These are phyloP conservation scores for Suillus clintonianus DNA, from an alignment of 768 basidiomycete genomes.

Conservation along the genomic window DNA sequence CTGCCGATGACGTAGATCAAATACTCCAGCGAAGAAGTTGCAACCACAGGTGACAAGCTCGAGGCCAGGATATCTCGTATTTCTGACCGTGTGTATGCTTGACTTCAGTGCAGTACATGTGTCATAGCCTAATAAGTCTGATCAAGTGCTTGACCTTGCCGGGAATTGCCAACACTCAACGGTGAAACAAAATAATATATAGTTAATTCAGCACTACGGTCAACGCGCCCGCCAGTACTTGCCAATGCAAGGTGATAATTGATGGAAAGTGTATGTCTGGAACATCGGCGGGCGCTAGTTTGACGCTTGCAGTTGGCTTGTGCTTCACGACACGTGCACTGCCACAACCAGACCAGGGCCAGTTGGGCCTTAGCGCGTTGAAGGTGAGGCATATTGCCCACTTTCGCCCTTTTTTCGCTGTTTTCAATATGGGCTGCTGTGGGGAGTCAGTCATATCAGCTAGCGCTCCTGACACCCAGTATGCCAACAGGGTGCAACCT, in stretches of 20 bases:
- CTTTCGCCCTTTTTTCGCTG: slow-evolving; percentile 6
- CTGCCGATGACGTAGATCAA: neutral
- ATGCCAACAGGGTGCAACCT: slow-evolving; percentile 33
- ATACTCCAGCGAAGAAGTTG: neutral
- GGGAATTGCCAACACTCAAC: neutral
- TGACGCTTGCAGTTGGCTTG: neutral
- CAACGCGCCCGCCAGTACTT: neutral
- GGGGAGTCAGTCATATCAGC: slow-evolving; percentile 42
- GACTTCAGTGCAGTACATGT: neutral
- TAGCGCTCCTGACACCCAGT: slow-evolving; percentile 29
- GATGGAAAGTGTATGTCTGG: neutral
- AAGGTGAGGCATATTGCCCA: neutral
- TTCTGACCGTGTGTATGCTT: neutral
- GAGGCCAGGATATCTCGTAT: neutral
- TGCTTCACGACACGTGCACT: neutral
- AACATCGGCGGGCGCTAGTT: neutral
- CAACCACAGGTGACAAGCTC: neutral
- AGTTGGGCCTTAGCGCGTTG: neutral
- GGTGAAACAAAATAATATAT: neutral
- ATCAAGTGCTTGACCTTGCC: neutral
- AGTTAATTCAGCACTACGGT: neutral
- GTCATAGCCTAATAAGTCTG: neutral
- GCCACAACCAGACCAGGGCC: slow-evolving; percentile 7
- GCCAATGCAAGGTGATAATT: neutral
- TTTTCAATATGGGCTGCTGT: slow-evolving; percentile 63